phyloP scores from a whole-genome alignment of 2,329 filamentous ascomycete genomes.

The Aspergillus thermomutatus region DNA sequence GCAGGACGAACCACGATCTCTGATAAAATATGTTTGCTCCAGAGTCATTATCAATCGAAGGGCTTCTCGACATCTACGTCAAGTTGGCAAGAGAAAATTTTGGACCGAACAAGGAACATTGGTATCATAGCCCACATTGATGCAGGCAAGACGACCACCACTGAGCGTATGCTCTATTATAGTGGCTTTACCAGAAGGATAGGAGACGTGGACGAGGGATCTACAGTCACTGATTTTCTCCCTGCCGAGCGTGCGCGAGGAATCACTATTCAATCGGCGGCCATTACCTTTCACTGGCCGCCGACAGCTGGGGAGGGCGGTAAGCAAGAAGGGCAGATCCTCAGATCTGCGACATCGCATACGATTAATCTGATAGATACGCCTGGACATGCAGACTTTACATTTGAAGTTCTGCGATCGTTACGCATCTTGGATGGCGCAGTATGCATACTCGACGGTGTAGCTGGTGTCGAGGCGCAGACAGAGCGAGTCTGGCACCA shows the following conservation, averaged over 20 bases:
- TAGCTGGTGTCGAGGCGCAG: constrained; percentile 92
- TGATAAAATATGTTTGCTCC: neutral
- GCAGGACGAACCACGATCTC: neutral
- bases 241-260: constrained; percentile 87
- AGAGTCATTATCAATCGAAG: constrained; percentile 3
- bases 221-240: constrained; percentile 94
- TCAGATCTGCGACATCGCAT: constrained; percentile 56
- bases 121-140: constrained; percentile 99
- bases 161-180: constrained; percentile 98
- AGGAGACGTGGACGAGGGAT: constrained; percentile 94
- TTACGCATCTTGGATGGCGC: constrained; percentile 83
- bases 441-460: constrained; percentile 88
- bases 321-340: constrained; percentile 27
- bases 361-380: constrained; percentile 93
- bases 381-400: constrained; percentile 94
- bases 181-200: constrained; percentile 84
- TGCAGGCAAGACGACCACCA: constrained; percentile 97
- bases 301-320: constrained; percentile 37
- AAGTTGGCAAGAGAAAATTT: constrained; percentile 26
- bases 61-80: constrained; percentile 27
- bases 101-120: constrained; percentile 79
- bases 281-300: constrained; percentile 94
- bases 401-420: constrained; percentile 91
- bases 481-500: constrained; percentile 96
- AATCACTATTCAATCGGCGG: constrained; percentile 96